Conservation (phyloP, 495 filamentous ascomycete genomes). For the Apodospora peruviana region DNA sequence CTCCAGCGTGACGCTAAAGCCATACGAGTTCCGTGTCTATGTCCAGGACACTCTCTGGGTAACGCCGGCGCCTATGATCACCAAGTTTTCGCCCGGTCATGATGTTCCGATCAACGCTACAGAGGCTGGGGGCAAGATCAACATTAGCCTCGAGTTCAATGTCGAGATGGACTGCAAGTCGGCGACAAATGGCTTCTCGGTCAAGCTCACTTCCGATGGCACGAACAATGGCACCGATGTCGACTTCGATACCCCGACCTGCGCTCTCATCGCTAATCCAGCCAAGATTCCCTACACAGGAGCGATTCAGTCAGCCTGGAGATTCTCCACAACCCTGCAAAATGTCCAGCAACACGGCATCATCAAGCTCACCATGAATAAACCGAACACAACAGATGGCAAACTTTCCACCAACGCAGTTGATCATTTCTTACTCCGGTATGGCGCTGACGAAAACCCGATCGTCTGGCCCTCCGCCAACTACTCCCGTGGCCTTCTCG, state of each 20-base stretch:
- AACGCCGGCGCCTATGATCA: conserved; percentile 58
- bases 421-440: conserved; percentile 50
- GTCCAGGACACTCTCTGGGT: conserved; percentile 49
- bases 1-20: conserved; percentile 42
- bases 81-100: conserved; percentile 59
- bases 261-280: conserved; percentile 18
- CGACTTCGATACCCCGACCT: conserved; percentile 47
- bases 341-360: conserved; percentile 62
- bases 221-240: conserved; percentile 18
- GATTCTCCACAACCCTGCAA: conserved; percentile 46
- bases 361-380: conserved; percentile 57
- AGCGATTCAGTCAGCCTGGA: conserved; percentile 50
- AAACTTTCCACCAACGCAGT: conserved; percentile 43
- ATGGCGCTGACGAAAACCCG: conserved; percentile 45
- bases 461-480: conserved; percentile 59
- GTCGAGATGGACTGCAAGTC: conserved; percentile 57
- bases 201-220: conserved; percentile 9
- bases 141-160: conserved; percentile 56
- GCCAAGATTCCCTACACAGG: conserved; percentile 25
- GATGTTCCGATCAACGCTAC: conserved; percentile 54
- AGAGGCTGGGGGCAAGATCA: conserved; percentile 16
- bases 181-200: conserved; percentile 43
- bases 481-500: conserved; percentile 50
- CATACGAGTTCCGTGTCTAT: conserved; percentile 61
- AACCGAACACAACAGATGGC: conserved; percentile 37